Conservation (phyloP, 2,329 filamentous ascomycete species). For the Fonsecaea multimorphosa region DNA sequence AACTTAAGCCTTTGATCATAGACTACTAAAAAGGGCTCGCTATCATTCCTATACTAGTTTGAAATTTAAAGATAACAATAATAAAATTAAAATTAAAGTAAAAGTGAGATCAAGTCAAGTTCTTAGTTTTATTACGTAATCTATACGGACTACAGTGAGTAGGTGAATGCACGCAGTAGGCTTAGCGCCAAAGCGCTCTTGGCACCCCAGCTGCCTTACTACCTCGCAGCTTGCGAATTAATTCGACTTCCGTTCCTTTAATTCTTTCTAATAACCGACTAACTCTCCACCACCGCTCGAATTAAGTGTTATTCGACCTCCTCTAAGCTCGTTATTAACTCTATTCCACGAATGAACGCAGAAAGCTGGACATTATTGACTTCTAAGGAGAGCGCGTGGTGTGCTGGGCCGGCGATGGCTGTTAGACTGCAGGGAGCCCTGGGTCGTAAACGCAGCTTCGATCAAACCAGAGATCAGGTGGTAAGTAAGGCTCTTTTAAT, state of each 20-base stretch:
- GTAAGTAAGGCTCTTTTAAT: constrained; percentile 2
- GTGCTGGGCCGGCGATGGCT: background rate
- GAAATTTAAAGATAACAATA: background rate
- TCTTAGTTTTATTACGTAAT: background rate
- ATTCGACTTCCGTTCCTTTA: background rate
- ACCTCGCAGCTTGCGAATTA: background rate
- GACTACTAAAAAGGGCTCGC: too few species aligned
- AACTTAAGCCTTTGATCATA: too few species aligned
- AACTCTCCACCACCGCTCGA: background rate
- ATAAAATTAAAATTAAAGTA: background rate
- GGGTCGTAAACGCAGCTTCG: constrained; percentile 6
- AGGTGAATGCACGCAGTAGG: background rate
- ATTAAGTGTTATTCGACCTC: background rate
- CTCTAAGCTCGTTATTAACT: background rate
- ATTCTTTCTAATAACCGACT: constrained; percentile 2
- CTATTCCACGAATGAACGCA: background rate
- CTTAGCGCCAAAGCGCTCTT: background rate
- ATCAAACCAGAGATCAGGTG: background rate
- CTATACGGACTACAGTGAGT: too few species aligned
- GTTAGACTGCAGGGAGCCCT: background rate
- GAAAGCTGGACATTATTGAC: background rate
- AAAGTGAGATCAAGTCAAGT: background rate
- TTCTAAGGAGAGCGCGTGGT: background rate
- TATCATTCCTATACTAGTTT: too few species aligned
- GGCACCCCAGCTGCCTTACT: background rate